Percentiles rank a stretch among this genome's conserved stretches.
These are phyloP conservation scores for Mycena alexandri DNA, from an alignment of 768 basidiomycete genomes.

Conservation along the genomic window DNA sequence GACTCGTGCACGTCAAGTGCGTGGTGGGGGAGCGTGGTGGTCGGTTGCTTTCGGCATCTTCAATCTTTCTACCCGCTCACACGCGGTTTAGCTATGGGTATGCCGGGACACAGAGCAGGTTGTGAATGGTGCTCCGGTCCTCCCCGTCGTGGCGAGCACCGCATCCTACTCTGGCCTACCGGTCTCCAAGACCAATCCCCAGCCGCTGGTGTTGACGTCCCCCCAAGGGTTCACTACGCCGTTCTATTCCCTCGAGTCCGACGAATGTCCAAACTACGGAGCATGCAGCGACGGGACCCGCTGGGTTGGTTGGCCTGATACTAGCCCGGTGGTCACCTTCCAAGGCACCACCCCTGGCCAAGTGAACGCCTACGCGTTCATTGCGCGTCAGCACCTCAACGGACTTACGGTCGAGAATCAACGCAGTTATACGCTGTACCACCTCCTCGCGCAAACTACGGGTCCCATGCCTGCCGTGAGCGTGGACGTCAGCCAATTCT, in stretches of 20 bases:
- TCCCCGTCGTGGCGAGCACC: conserved; percentile 22
- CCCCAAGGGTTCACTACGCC: conserved; percentile 25
- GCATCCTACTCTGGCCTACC: conserved; percentile 24
- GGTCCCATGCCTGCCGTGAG: conserved; percentile 17
- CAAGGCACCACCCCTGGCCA: background rate
- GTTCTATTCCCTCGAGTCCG: conserved; percentile 29
- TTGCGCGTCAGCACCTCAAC: conserved; percentile 24
- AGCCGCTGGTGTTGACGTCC: conserved; percentile 14
- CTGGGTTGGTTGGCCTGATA: conserved; percentile 36
- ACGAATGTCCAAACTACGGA: conserved; percentile 28
- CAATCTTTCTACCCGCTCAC: no score
- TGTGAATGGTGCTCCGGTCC: background rate
- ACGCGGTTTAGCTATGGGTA: conserved; percentile 25
- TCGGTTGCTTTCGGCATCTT: background rate
- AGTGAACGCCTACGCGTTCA: conserved; percentile 29
- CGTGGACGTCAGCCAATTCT: conserved; percentile 22
- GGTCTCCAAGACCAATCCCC: background rate
- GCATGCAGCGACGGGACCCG: conserved; percentile 28
- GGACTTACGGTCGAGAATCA: conserved; percentile 14
- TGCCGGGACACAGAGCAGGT: conserved; percentile 34
- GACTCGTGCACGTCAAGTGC: conserved; percentile 31
- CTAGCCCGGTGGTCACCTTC: conserved; percentile 29
- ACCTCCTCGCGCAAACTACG: conserved; percentile 10
- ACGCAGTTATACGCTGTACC: conserved; percentile 28
- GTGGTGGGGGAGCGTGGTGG: conserved; percentile 24